phyloP scores from a whole-genome alignment of 768 basidiomycete species.

The Boletus sensibilis region DNA sequence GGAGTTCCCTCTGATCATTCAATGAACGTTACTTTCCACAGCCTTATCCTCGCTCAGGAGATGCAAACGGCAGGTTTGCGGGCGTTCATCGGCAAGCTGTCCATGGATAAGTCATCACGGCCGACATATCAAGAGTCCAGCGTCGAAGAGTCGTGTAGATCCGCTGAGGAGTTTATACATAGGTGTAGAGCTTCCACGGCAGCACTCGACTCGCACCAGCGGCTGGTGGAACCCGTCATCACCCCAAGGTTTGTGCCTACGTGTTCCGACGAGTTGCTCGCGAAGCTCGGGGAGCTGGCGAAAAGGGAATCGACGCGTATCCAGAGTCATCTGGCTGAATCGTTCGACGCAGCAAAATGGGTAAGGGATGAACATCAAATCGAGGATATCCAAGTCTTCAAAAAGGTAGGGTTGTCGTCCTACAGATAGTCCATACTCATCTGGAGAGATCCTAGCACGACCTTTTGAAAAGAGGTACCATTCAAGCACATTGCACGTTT shows the following conservation, averaged over 20 bases:
- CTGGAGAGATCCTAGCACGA: constrained; percentile 40
- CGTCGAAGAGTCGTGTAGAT: constrained; percentile 43
- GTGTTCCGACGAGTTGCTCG: constrained; percentile 70
- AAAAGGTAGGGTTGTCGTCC: constrained; percentile 43
- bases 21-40: constrained; percentile 28
- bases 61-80: constrained; percentile 74
- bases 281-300: constrained; percentile 58
- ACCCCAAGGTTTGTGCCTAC: constrained; percentile 92
- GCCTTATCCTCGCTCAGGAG: constrained; percentile 72
- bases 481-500: constrained; percentile 92
- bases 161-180: constrained; percentile 57
- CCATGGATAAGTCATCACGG: constrained; percentile 80
- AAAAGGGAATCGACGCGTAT: constrained; percentile 47
- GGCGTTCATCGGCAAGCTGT: constrained; percentile 86
- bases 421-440: constrained; percentile 8
- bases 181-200: constrained; percentile 44
- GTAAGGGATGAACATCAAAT: constrained; percentile 58
- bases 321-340: constrained; percentile 85
- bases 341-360: constrained; percentile 72
- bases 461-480: constrained; percentile 60
- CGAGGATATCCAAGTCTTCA: constrained; percentile 76
- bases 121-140: constrained; percentile 71
- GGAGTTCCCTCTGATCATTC: background rate
- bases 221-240: constrained; percentile 75
- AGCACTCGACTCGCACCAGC: constrained; percentile 41